phyloP scores from a whole-genome alignment of 768 basidiomycete species.

The Lactarius hengduanensis region DNA sequence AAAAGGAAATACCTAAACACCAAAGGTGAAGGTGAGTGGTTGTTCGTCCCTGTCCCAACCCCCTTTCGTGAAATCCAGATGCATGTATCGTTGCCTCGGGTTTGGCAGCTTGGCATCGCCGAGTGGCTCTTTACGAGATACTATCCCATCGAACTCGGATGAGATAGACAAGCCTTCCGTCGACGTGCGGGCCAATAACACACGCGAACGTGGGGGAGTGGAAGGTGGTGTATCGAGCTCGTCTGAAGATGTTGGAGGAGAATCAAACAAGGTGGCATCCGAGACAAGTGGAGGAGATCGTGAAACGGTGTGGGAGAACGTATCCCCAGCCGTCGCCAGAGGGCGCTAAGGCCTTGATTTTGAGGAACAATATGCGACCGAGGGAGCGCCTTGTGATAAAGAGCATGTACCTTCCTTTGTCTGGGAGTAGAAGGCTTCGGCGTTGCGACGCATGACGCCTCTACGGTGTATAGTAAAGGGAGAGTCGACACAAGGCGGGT shows the following conservation, averaged over 20 bases:
- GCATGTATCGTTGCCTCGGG: background rate
- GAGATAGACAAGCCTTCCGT: background rate
- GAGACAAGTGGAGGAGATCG: constrained; percentile 20
- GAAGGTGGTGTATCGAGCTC: constrained; percentile 30
- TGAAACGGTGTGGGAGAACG: background rate
- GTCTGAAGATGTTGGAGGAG: constrained; percentile 17
- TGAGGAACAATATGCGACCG: background rate
- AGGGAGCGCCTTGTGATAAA: background rate
- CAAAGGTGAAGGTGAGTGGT: constrained; percentile 9
- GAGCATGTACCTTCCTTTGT: background rate
- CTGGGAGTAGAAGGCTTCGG: background rate
- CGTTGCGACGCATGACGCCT: background rate
- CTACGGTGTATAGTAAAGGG: background rate
- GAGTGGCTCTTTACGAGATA: background rate
- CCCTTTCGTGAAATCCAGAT: background rate
- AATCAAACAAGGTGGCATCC: constrained; percentile 11
- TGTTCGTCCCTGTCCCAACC: background rate
- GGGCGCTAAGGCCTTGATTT: background rate
- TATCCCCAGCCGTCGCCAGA: background rate
- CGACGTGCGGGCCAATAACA: background rate
- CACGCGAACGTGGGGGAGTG: constrained; percentile 1
- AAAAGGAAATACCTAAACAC: constrained; percentile 1
- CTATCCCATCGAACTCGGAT: background rate
- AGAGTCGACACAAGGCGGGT: too few relatives aligned
- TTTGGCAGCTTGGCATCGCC: background rate